Evolutionary conservation across 345 rosid genomes (phyloP), one percentile per base, ranked within the genome.

Genomic region (Murraya koenigii): DNA sequence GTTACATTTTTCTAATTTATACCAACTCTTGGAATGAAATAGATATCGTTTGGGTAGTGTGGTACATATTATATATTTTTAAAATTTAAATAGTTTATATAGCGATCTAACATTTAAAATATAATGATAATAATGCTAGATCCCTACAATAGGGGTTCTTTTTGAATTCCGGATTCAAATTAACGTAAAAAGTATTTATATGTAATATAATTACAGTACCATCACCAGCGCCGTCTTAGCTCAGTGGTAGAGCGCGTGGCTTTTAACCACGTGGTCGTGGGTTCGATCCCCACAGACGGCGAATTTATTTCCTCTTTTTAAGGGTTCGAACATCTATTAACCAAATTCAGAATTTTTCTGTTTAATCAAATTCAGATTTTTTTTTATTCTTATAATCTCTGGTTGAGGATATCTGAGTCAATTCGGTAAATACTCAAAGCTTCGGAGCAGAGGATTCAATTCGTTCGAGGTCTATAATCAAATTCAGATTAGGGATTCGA

Each of bases 161-260:
- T 39, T 2, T 41, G 9, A 39, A 2, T 39, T 39, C 8, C 44
- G 0, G 1, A 44, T 44, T 44, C 5, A 10, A 0, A 2, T 0
- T 2, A 10, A 41, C 0, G 0, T 3, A 1, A 41, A 0, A 41
- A 0, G 2, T 30, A 30, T 30, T 30, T 30, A 10, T n/a, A n/a
- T n/a, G n/a, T n/a, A 2, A 2, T 0, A 41, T 0, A 1, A 1
- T 41, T 2, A 49, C 3, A 38, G 2, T 14, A 14, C 1, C 0
- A 0, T 0, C 19, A 47, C 1, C 5, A 14, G 1, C 11, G 91
- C 90, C 88, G 86, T 85, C 89, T 85, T 89, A 88, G 89, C 89
- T 91, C 90, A 91, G 95, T 25, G 90, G 89, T 88, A 85, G 93
- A 88, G 92, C 90, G 89, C 87, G 87, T 88, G 89, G 87, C 89